Base-by-base conservation (phyloP, 345 rosid genomes). In the Microcos paniculata region DNA sequence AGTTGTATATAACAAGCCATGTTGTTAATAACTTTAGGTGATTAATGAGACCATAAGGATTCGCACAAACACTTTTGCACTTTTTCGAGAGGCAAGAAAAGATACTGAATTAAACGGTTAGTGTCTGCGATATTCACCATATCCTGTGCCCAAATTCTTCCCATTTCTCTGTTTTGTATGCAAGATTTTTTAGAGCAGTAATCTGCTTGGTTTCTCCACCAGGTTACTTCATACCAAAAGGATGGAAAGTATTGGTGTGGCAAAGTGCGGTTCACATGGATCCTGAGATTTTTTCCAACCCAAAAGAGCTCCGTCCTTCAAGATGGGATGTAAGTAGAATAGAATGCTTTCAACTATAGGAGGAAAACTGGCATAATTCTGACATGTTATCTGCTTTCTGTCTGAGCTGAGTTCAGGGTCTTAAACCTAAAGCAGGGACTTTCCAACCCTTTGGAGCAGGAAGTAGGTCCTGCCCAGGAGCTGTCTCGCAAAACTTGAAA, bases 371-470 rank as follows among this genome's bases (percentile, higher is more conserved):
- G 40, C 40, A 35, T 35, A 35, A 35, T 35, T 35, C 40, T 35
- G 40, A 35, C 4, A 51, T n/a, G n/a, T 51, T 51, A 35, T 35
- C 40, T 35, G 40, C 40, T 35, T 35, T 31, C 3, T 62, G 12
- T 8, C 18, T 28, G 1, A 9, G 6, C 57, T 53, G 23, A 51
- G 26, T 53, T 58, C 72, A 85, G 80, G 70, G 83, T 1, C 40
- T 58, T 14, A 70, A 30, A 57, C 81, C 82, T 3, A 87, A 77
- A 79, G 78, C 87, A 23, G 84, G 89, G 4, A 40, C 82, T 1
- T 87, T 82, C 52, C 71, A 82, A 51, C 89, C 92, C 30, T 89
- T 87, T 71, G 88, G 87, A 82, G 77, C 62, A 3, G 92, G 86
- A 63, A 80, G 80, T 48, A 82, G 82, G 68, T n/a, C 80, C 8